A percentile compares a stretch with the other conserved stretches of the same genome.
phyloP scores from a whole-genome alignment of 2,329 filamentous ascomycete species.

The Cladosporium colombiae region DNA sequence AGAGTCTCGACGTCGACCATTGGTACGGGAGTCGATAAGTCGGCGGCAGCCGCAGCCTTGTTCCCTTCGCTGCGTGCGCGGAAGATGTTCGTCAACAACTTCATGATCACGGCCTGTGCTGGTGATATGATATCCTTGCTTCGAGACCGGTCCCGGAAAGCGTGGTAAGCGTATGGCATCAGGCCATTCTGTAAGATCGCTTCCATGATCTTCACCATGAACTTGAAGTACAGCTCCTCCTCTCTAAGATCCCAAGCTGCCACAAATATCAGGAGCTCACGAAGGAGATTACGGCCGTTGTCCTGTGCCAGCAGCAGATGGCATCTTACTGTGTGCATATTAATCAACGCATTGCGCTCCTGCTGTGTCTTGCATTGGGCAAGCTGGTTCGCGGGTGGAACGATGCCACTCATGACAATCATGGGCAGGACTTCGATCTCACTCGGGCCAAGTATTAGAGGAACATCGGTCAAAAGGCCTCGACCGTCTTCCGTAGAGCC shows the following conservation, averaged over 20 bases:
- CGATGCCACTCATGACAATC: slow-evolving; percentile 94
- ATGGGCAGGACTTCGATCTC: slow-evolving; percentile 96
- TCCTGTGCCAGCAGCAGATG: slow-evolving; percentile 87
- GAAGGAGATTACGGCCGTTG: slow-evolving; percentile 82
- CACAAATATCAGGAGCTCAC: slow-evolving; percentile 92
- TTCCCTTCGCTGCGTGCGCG: slow-evolving; percentile 56
- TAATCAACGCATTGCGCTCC: slow-evolving; percentile 61
- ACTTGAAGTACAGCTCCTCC: slow-evolving; percentile 91
- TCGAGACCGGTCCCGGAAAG: slow-evolving; percentile 68
- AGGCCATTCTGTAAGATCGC: slow-evolving; percentile 86
- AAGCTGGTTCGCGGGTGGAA: slow-evolving; percentile 69
- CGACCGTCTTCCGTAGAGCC: slow-evolving; percentile 66
- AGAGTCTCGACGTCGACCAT: slow-evolving; percentile 17
- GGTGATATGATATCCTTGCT: slow-evolving; percentile 96
- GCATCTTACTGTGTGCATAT: slow-evolving; percentile 86
- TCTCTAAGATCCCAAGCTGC: slow-evolving; percentile 96
- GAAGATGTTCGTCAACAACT: slow-evolving; percentile 88
- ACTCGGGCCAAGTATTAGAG: slow-evolving; percentile 88
- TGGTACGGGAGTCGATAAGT: slow-evolving; percentile 8
- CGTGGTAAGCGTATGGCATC: slow-evolving; percentile 89
- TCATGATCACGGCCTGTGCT: slow-evolving; percentile 88
- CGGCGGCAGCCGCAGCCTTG: slow-evolving; percentile 26
- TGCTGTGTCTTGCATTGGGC: slow-evolving; percentile 53
- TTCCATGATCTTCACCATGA: slow-evolving; percentile 94
- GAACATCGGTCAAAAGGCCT: slow-evolving; percentile 87